A percentile compares a stretch with the other conserved stretches of the same genome.
Conservation (phyloP, 768 basidiomycete genomes). For the Boletus eberwhitei region DNA sequence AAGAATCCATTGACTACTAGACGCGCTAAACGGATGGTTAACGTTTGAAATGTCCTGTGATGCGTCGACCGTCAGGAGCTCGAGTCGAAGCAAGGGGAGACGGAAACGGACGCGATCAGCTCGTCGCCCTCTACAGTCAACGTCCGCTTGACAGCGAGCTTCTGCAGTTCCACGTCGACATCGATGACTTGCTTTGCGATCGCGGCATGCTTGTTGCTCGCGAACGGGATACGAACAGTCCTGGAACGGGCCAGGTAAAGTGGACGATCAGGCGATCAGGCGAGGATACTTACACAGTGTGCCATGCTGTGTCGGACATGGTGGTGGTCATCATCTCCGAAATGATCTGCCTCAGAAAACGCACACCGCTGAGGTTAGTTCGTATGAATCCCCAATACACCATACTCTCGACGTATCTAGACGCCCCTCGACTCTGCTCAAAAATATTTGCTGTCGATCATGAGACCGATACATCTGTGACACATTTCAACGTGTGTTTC, state of each 20-base stretch:
- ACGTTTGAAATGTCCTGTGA: slow-evolving; percentile 63
- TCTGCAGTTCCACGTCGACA: slow-evolving; percentile 84
- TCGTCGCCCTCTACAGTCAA: slow-evolving; percentile 63
- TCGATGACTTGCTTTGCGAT: slow-evolving; percentile 83
- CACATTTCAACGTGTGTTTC: not conserved
- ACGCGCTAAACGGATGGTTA: slow-evolving; percentile 83
- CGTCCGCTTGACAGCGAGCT: slow-evolving; percentile 72
- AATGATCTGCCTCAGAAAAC: not conserved
- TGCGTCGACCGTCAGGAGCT: not conserved
- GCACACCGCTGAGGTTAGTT: not conserved
- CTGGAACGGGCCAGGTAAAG: slow-evolving; percentile 32
- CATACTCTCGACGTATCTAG: not conserved
- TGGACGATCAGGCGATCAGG: not conserved
- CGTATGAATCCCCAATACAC: too few species aligned
- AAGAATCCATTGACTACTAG: slow-evolving; percentile 83
- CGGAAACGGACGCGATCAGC: slow-evolving; percentile 66
- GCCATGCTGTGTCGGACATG: slow-evolving; percentile 42
- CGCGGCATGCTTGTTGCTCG: slow-evolving; percentile 65
- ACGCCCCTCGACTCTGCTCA: not conserved
- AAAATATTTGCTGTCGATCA: not conserved
- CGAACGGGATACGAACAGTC: slow-evolving; percentile 76
- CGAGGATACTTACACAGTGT: slow-evolving; percentile 45
- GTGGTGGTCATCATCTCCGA: not conserved
- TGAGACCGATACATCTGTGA: not conserved
- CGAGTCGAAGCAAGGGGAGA: not conserved